These are phyloP conservation scores for Thielaviopsis musarum DNA, from an alignment of 2,329 filamentous ascomycete species.

Conservation along the genomic window DNA sequence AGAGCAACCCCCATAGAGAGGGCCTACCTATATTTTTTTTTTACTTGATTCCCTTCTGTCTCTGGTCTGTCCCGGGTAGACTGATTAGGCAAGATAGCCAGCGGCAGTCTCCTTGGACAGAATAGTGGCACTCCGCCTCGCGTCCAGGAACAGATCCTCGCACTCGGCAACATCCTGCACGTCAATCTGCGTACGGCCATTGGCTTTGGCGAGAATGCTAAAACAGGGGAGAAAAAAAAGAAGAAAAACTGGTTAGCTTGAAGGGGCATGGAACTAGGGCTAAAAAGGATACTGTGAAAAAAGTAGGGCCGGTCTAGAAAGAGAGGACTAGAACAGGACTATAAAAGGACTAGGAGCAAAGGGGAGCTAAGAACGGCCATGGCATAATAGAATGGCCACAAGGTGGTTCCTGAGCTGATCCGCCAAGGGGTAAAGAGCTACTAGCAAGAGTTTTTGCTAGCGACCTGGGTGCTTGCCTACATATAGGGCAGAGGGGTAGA, in stretches of 20 bases:
- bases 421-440: not conserved
- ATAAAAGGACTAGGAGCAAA: not conserved
- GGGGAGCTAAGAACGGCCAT: no score
- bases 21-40: not conserved
- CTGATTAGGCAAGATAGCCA: slow-evolving; percentile 41
- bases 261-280: no score
- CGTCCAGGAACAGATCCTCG: slow-evolving; percentile 71
- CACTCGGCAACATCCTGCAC: slow-evolving; percentile 64
- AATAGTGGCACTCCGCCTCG: slow-evolving; percentile 57
- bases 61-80: no score
- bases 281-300: no score
- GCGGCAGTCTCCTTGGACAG: slow-evolving; percentile 45
- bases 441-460: no score
- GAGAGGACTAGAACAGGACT: not conserved
- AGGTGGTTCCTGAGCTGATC: not conserved
- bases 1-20: no score
- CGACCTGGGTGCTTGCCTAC: no score
- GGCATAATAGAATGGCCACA: not conserved
- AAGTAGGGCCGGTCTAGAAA: no score
- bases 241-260: no score
- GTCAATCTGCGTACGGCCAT: slow-evolving; percentile 60
- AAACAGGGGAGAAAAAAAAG: not conserved
- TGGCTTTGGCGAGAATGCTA: slow-evolving; percentile 76
- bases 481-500: no score
- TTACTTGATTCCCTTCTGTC: slow-evolving; percentile 15